A percentile compares a stretch with the other conserved stretches of the same genome.
phyloP scores from a whole-genome alignment of 139 green algal genomes.

The Volvox africanus region DNA sequence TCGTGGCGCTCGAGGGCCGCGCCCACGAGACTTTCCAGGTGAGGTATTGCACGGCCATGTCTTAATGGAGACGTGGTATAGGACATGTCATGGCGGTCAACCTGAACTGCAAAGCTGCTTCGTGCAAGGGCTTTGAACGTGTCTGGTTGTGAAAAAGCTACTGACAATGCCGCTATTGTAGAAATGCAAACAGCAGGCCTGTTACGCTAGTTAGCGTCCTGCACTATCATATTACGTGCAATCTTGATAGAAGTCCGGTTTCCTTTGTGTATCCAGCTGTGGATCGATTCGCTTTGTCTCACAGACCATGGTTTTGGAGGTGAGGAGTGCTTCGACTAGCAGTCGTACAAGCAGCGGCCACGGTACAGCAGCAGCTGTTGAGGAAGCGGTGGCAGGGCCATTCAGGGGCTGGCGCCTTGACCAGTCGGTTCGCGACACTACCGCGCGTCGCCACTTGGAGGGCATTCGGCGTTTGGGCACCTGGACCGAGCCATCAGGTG shows the following conservation, averaged over 20 bases:
- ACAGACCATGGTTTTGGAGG: neutral
- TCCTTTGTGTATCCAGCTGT: too few species aligned
- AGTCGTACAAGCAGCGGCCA: neutral
- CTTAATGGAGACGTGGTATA: too few species aligned
- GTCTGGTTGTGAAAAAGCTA: too few species aligned
- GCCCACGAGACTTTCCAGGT: constrained; percentile 35
- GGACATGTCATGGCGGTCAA: too few species aligned
- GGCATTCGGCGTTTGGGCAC: constrained; percentile 48
- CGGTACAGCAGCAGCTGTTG: neutral
- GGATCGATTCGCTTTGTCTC: neutral
- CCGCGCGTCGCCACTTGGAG: constrained; percentile 61
- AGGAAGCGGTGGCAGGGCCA: neutral
- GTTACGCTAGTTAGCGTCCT: too few species aligned
- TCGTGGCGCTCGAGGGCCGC: constrained; percentile 53
- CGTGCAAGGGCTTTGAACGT: too few species aligned
- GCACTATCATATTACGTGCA: too few species aligned
- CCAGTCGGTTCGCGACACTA: constrained; percentile 55
- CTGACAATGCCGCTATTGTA: too few species aligned
- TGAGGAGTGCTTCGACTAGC: neutral
- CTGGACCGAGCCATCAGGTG: constrained; percentile 20
- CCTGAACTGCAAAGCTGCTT: too few species aligned
- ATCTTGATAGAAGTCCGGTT: too few species aligned
- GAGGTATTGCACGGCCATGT: neutral
- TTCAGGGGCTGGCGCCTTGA: constrained; percentile 52
- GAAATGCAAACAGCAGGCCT: too few species aligned